Evolutionary conservation across 176 grass and related monocot genomes (phyloP).

Genomic region (Tillandsia leiboldiana): DNA sequence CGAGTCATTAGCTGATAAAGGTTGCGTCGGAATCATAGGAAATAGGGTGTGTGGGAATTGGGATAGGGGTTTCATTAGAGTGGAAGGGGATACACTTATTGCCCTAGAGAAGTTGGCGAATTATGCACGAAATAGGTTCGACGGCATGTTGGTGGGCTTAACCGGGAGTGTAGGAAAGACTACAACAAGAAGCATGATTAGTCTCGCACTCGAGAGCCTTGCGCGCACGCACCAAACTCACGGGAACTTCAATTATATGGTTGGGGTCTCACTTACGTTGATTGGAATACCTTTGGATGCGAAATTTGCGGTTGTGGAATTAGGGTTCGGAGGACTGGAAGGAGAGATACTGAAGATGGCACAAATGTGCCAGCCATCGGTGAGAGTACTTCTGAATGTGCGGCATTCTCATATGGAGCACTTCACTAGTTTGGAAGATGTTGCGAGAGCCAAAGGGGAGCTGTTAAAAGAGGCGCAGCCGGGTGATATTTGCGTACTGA

Average conservation of each 20-base stretch:
- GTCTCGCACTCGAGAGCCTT: constrained; percentile 2
- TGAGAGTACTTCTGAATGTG: constrained; percentile 3
- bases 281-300: constrained; percentile 5
- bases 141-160: constrained; percentile 5
- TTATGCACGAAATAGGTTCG: not conserved
- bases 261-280: constrained; percentile 1
- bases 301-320: not conserved
- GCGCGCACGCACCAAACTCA: not conserved
- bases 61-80: constrained; percentile 3
- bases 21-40: not conserved
- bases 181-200: constrained; percentile 8
- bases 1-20: not conserved
- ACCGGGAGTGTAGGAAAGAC: constrained; percentile 11
- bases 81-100: constrained; percentile 4
- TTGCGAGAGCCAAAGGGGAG: constrained; percentile 13
- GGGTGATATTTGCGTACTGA: constrained; percentile 1
- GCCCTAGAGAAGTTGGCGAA: constrained; percentile 3
- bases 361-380: constrained; percentile 3
- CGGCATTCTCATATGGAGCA: constrained; percentile 1
- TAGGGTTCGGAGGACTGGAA: constrained; percentile 1
- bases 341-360: constrained; percentile 12
- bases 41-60: constrained; percentile 2
- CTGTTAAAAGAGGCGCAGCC: not conserved
- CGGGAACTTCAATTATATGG: constrained; percentile 10
- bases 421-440: not conserved